Percentiles rank a stretch among this genome's conserved stretches.
These are phyloP conservation scores for Sarocladium kiliense DNA, from an alignment of 2,329 filamentous ascomycete species.

Conservation along the genomic window DNA sequence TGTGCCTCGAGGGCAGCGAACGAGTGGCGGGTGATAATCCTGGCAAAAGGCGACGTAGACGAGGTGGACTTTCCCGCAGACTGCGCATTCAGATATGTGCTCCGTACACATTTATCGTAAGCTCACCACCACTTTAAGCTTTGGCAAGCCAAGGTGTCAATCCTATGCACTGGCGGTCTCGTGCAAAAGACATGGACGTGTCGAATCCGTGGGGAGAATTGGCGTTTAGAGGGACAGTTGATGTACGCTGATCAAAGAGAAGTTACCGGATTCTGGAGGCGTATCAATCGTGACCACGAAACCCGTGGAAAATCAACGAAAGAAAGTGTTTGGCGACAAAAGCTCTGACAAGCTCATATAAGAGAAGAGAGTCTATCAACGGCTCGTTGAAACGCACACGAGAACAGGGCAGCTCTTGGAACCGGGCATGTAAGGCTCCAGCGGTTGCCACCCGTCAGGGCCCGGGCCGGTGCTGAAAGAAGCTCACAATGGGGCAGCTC, in stretches of 20 bases:
- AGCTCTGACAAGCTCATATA: neutral
- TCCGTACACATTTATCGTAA: constrained; percentile 55
- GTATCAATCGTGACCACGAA: neutral
- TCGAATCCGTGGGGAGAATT: neutral
- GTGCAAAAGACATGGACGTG: constrained; percentile 12
- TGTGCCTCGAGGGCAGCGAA: constrained; percentile 42
- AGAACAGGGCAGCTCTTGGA: neutral
- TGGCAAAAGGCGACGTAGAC: constrained; percentile 54
- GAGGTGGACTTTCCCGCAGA: constrained; percentile 55
- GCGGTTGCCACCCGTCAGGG: constrained; percentile 7
- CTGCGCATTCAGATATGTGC: constrained; percentile 51
- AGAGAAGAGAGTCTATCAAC: neutral
- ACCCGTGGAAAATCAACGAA: neutral
- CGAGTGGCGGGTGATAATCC: constrained; percentile 42
- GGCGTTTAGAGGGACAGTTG: neutral
- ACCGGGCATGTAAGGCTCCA: constrained; percentile 2
- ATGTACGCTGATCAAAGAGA: neutral
- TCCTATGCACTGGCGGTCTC: constrained; percentile 14
- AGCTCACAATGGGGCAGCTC: neutral
- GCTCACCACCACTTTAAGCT: constrained; percentile 11
- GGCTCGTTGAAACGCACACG: neutral
- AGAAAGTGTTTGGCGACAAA: neutral
- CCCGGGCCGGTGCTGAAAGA: constrained; percentile 1
- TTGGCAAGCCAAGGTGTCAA: constrained; percentile 10
- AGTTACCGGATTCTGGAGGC: neutral